phyloP scores from a whole-genome alignment of 2,329 filamentous ascomycete species.

The Alternaria tenuissima region DNA sequence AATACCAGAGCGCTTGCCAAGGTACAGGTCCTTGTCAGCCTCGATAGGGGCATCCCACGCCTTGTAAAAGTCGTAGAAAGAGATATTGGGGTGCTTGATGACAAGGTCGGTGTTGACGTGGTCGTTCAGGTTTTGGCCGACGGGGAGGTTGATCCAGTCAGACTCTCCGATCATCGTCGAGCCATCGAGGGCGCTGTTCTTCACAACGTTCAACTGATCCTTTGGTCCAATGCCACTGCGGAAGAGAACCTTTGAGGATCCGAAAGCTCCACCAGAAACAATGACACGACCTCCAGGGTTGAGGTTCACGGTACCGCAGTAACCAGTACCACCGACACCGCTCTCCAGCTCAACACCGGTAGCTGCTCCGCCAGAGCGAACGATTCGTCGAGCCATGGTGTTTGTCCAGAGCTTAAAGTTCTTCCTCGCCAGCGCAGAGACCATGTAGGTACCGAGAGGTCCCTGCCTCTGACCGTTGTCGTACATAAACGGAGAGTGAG shows the following conservation, averaged over 20 bases:
- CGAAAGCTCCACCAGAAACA: slow-evolving; percentile 72
- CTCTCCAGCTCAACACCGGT: slow-evolving; percentile 75
- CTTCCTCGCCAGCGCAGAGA: slow-evolving; percentile 63
- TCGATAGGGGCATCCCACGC: slow-evolving; percentile 61
- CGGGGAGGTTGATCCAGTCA: slow-evolving; percentile 62
- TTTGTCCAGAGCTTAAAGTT: slow-evolving; percentile 75
- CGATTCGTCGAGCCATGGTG: slow-evolving; percentile 71
- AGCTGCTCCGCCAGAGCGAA: slow-evolving; percentile 68
- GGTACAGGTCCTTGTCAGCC: slow-evolving; percentile 52
- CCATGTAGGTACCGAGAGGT: slow-evolving; percentile 75
- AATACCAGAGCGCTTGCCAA: slow-evolving; percentile 63
- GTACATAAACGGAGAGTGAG: slow-evolving; percentile 73
- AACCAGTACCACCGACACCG: slow-evolving; percentile 62
- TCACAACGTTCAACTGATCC: slow-evolving; percentile 57
- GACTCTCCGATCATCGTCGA: slow-evolving; percentile 53
- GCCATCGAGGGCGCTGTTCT: slow-evolving; percentile 54
- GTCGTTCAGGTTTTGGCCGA: slow-evolving; percentile 61
- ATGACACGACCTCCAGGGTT: slow-evolving; percentile 70
- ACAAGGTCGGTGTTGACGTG: slow-evolving; percentile 66
- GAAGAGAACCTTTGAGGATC: slow-evolving; percentile 73
- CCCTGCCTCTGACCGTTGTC: slow-evolving; percentile 71
- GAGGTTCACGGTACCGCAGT: slow-evolving; percentile 67
- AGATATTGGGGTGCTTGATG: slow-evolving; percentile 60
- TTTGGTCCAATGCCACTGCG: slow-evolving; percentile 73
- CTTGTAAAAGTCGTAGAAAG: slow-evolving; percentile 71